Evolutionary conservation across 1,139 yeast genomes (phyloP), one percentile per base, ranked within the genome.

Genomic region (Protomyces inundatus): DNA sequence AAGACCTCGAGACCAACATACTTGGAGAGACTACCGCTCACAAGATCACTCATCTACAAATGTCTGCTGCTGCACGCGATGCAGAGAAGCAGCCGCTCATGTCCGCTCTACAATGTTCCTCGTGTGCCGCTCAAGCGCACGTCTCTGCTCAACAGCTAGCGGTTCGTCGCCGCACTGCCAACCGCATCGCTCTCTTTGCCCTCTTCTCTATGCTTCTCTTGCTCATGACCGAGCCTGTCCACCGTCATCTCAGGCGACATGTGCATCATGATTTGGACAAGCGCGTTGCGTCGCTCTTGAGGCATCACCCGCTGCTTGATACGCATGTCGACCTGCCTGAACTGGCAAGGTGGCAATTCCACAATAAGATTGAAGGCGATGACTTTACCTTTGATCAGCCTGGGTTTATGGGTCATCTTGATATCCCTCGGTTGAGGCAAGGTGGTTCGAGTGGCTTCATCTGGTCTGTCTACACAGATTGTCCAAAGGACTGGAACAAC

Each of bases 301-400:
- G 39, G 23, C 60, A 35, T 3, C 55, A 67, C 6, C 83, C 83
- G 1, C 72, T 81, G 3, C 76, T 79, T 2, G 84, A 81, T 67
- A 79, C 82, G 1, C 84, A 81, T 66, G 80, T 80, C 66, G 83
- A 81, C 66, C 79, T 81, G 67, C 82, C 83, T 1, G 80, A 79
- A 63, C 69, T 75, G 6, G 67, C 80, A 45, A 71, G 83, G 62
- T 72, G 72, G 32, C 81, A 80, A 58, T 72, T 79, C 12, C 81
- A 79, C 67, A 77, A 80, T 66, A 80, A 80, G 67, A 70, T 81
- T 16, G 71, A 73, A 51, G 66, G 72, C 4, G 73, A 73, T 3
- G 68, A 70, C 35, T 78, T 79, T 66, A 72, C 75, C 61, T 50
- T 61, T 33, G 64, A 64, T 4, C 39, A 45, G 64, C 71, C 73